Evolutionary conservation across 2,329 filamentous ascomycete species (phyloP), one percentile per base, ranked within the genome.

Genomic region (Diaporthe australafricana): DNA sequence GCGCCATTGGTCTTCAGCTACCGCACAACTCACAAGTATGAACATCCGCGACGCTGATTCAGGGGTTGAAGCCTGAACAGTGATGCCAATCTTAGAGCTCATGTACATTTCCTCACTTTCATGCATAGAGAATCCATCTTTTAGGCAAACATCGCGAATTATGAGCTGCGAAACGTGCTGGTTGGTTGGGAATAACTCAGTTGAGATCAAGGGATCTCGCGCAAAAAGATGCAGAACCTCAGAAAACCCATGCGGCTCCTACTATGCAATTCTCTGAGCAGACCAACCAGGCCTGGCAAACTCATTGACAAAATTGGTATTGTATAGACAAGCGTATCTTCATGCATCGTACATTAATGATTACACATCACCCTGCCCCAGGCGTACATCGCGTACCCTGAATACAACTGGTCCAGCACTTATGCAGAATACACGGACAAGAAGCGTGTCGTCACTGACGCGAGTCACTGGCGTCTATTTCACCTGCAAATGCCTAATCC

Each of bases 401-500:
- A 14, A 48, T 40, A 16, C 32, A 38, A 50, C 60, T 35, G 14
- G n/a, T 35, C 45, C 60, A 25, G 30, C 42, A 50, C 30, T 14
- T 9, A 9, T n/a, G 32, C 5, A 35, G 32, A 5, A 17, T 38
- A 20, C n/a, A 17, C 16, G 35, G 30, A 20, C 14, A 4, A 45
- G 45, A 14, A n/a, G 12, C 17, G n/a, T 38, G 17, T 11, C 32
- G 16, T 20, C 14, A n/a, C 32, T 40, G 8, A 22, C n/a, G 27
- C 9, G 16, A 1, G 14, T n/a, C n/a, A 35, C 42, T 16, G 32
- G 17, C 16, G 42, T 55, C 65, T 65, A 74, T 47, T 27, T 71
- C 47, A 76, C 45, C 48, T 76, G 72, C 17, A 83, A 75, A 71
- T 84, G 83, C 67, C 81, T 83, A n/a, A 84, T 84, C 35, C 86